Conservation (phyloP, 2,329 filamentous ascomycete genomes). For the Dactylellina haptotyla region DNA sequence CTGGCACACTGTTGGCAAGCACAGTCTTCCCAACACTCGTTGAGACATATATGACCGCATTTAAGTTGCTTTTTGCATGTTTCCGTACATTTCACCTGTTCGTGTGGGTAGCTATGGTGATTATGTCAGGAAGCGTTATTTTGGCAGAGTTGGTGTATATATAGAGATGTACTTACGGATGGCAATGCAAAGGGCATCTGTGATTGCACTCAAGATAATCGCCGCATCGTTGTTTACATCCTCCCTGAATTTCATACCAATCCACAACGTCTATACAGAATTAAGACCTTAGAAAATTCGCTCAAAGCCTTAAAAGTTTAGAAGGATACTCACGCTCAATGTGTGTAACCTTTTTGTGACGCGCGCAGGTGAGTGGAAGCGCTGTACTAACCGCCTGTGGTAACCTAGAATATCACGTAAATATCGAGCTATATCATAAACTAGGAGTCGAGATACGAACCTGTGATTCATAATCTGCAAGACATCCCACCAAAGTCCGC, state of each 20-base stretch:
- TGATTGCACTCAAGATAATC: conserved; percentile 66
- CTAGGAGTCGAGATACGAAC: conserved; percentile 37
- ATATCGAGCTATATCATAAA: not conserved
- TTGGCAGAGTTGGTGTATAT: no score
- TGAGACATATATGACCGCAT: conserved; percentile 57
- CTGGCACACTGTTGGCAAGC: conserved; percentile 7
- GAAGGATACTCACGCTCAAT: conserved; percentile 63
- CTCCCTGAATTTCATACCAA: conserved; percentile 68
- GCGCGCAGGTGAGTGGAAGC: conserved; percentile 72
- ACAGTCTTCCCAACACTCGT: conserved; percentile 23
- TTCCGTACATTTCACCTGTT: conserved; percentile 7
- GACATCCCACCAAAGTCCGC: conserved; percentile 67
- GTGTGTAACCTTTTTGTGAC: conserved; percentile 67
- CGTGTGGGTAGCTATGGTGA: conserved; percentile 13
- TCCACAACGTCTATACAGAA: conserved; percentile 63
- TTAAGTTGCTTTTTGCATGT: conserved; percentile 6
- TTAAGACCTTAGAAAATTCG: not conserved
- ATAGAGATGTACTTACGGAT: conserved; percentile 62
- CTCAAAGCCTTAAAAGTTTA: not conserved
- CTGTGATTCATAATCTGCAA: conserved; percentile 62
- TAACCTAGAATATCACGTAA: conserved; percentile 36
- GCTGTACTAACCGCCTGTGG: conserved; percentile 64
- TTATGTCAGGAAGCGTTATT: no score
- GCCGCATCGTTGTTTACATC: conserved; percentile 66
- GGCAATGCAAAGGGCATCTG: conserved; percentile 66